These are phyloP conservation scores for Penicillium daleae DNA, from an alignment of 495 filamentous ascomycete genomes.

Conservation along the genomic window DNA sequence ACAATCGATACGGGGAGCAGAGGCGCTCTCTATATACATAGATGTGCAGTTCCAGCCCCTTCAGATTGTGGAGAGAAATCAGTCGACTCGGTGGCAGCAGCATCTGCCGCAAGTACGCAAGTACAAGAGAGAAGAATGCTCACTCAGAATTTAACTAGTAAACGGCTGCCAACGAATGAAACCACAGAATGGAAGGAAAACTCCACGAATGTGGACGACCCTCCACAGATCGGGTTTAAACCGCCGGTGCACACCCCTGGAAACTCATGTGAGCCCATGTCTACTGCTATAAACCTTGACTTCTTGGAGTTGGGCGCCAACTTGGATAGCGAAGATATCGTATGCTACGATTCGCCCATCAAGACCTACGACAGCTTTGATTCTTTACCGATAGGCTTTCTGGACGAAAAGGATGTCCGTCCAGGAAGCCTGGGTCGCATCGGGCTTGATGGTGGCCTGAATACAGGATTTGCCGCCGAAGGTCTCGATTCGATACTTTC, in stretches of 20 bases:
- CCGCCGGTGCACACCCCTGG: background rate
- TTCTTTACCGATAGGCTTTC: background rate
- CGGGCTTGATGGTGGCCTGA: background rate
- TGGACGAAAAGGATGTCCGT: background rate
- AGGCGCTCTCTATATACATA: background rate
- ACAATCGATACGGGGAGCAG: constrained; percentile 12
- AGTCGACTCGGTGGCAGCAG: background rate
- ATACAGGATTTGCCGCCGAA: background rate
- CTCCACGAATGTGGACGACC: background rate
- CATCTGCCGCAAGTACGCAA: background rate
- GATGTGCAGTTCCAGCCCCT: background rate
- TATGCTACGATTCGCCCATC: background rate
- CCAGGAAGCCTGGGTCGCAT: background rate
- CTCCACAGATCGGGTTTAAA: background rate
- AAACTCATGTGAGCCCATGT: background rate
- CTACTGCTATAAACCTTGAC: background rate
- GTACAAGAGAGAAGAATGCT: background rate
- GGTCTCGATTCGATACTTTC: background rate
- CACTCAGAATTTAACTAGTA: background rate
- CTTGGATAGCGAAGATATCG: background rate
- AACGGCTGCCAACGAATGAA: background rate
- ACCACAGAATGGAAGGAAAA: background rate
- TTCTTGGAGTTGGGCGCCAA: background rate
- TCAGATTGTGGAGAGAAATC: background rate
- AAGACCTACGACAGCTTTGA: background rate